Conservation (phyloP, 129 eudicot species). For the Tagetes patula region DNA sequence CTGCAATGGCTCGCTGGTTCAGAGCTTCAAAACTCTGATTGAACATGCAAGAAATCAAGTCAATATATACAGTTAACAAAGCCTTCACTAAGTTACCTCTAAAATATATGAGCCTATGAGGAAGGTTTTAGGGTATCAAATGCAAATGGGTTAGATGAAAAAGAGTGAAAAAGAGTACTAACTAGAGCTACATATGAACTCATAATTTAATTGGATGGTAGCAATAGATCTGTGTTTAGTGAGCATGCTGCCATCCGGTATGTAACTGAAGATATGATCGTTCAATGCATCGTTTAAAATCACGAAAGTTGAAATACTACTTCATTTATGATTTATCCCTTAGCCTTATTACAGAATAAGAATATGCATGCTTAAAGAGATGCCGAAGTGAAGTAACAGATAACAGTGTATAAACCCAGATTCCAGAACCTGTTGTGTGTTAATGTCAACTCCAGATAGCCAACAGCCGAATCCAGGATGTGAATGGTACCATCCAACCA, state of each 20-base stretch:
- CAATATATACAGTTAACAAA: not conserved
- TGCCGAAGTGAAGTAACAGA: not conserved
- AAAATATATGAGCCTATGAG: not conserved
- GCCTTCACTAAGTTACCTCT: not conserved
- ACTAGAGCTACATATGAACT: not conserved
- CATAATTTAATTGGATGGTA: not conserved
- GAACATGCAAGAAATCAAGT: constrained; percentile 3
- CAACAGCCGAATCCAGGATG: constrained; percentile 97
- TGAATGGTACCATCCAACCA: constrained; percentile 93
- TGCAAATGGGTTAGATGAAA: not conserved
- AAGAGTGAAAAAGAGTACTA: not conserved
- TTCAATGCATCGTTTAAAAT: not conserved
- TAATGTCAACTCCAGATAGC: constrained; percentile 94
- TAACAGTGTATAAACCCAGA: not conserved
- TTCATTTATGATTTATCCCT: not conserved
- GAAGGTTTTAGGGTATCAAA: not conserved
- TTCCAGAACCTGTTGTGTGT: constrained; percentile 77
- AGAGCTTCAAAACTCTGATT: constrained; percentile 89
- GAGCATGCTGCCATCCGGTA: not conserved
- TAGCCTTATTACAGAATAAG: not conserved
- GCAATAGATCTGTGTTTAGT: not conserved
- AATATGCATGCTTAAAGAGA: constrained; percentile 2
- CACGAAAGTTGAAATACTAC: not conserved
- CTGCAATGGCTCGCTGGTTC: constrained; percentile 89
- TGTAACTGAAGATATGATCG: not conserved